phyloP scores from a whole-genome alignment of 768 basidiomycete genomes.

The Hirschioporus abietinus region DNA sequence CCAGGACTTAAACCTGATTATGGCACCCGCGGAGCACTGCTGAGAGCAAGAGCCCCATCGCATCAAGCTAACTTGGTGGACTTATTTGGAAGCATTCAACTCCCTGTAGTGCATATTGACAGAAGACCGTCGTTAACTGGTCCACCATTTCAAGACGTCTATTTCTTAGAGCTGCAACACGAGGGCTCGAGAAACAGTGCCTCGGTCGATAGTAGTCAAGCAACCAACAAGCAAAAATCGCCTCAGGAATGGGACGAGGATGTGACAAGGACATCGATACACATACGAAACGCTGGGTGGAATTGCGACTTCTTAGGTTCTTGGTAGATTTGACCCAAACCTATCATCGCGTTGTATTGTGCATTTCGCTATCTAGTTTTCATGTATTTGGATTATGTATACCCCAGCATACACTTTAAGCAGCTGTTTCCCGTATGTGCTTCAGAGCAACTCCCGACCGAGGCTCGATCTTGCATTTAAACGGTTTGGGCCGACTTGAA shows the following conservation, averaged over 20 bases:
- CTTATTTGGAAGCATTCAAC: conserved; percentile 32
- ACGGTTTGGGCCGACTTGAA: conserved; percentile 9
- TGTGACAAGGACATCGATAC: conserved; percentile 31
- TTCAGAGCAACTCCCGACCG: conserved; percentile 6
- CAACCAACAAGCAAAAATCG: conserved; percentile 7
- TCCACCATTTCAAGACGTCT: conserved; percentile 50
- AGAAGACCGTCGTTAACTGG: conserved; percentile 49
- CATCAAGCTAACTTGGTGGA: conserved; percentile 17
- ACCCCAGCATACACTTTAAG: conserved; percentile 4
- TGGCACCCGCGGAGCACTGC: conserved; percentile 8
- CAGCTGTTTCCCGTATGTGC: conserved; percentile 13
- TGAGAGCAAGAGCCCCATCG: conserved; percentile 35
- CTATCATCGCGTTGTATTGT: neutral
- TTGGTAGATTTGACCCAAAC: conserved; percentile 34
- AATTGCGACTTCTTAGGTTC: conserved; percentile 39
- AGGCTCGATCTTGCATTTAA: conserved; percentile 10
- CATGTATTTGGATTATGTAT: neutral
- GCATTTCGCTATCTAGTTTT: conserved; percentile 1
- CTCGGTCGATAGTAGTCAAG: conserved; percentile 9
- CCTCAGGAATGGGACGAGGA: conserved; percentile 26
- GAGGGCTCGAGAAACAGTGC: conserved; percentile 9
- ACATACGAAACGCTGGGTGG: conserved; percentile 29
- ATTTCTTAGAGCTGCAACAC: conserved; percentile 56
- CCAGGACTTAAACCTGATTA: conserved; percentile 17
- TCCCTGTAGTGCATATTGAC: conserved; percentile 51